phyloP scores from a whole-genome alignment of 441 rosid species.

The Adansonia gregorii region DNA sequence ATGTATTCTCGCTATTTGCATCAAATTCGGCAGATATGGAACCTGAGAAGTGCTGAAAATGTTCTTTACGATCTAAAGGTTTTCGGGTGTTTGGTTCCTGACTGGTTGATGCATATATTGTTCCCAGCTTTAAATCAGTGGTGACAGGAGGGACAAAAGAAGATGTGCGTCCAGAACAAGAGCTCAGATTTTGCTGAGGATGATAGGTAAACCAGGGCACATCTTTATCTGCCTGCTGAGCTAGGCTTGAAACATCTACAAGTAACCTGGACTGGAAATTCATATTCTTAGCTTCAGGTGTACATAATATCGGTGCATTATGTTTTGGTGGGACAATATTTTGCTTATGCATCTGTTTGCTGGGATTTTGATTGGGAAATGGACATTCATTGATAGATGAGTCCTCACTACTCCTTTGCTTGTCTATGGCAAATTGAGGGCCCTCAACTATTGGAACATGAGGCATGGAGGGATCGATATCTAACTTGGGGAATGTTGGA shows the following conservation, averaged over 20 bases:
- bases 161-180: constrained; percentile 36
- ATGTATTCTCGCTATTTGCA: constrained; percentile 34
- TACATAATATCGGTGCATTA: constrained; percentile 10
- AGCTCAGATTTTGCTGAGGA: constrained; percentile 29
- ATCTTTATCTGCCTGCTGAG: constrained; percentile 35
- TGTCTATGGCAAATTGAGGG: constrained; percentile 34
- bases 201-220: constrained; percentile 24
- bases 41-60: constrained; percentile 29
- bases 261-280: constrained; percentile 37
- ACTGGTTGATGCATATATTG: constrained; percentile 45
- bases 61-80: constrained; percentile 32
- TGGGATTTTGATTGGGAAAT: constrained; percentile 31
- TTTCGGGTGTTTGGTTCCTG: constrained; percentile 39
- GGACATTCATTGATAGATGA: constrained; percentile 26
- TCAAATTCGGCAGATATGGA: constrained; percentile 31
- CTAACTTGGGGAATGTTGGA: constrained; percentile 43
- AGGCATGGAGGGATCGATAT: constrained; percentile 34
- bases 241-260: constrained; percentile 31
- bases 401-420: constrained; percentile 35
- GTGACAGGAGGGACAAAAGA: constrained; percentile 49
- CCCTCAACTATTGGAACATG: constrained; percentile 32
- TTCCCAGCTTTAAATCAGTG: constrained; percentile 72
- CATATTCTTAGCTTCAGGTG: constrained; percentile 30
- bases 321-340: constrained; percentile 23
- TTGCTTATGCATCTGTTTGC: constrained; percentile 29